Percentiles rank a stretch among this genome's conserved stretches.
phyloP scores from a whole-genome alignment of 441 rosid genomes.

The Erysimum cheiri region DNA sequence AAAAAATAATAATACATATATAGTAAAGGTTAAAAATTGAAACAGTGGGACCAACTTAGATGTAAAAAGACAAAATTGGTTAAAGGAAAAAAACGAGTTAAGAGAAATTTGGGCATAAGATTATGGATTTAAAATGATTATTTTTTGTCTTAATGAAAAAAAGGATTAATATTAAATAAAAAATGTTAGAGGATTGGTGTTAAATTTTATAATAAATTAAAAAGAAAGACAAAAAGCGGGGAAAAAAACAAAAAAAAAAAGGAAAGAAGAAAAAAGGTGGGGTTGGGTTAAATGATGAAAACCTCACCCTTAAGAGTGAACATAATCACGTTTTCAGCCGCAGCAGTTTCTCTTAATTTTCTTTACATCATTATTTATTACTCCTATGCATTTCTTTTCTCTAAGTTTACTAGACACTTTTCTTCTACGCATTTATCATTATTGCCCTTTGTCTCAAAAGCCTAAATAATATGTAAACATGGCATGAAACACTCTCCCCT shows the following conservation, averaged over 20 bases:
- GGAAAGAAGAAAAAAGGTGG: not conserved
- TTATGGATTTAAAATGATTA: not conserved
- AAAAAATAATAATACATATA: not conserved
- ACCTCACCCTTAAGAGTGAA: slow-evolving; percentile 30
- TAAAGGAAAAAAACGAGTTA: slow-evolving; percentile 18
- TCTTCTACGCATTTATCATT: slow-evolving; percentile 52
- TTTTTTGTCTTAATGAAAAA: slow-evolving; percentile 5
- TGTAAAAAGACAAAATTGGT: slow-evolving; percentile 26
- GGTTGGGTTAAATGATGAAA: slow-evolving; percentile 38
- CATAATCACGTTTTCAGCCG: slow-evolving; percentile 47
- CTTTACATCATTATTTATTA: not conserved
- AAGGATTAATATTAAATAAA: not conserved
- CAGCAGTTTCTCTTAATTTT: slow-evolving; percentile 22
- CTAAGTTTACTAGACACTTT: slow-evolving; percentile 47
- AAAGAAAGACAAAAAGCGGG: not conserved
- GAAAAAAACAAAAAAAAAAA: not conserved
- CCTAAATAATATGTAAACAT: slow-evolving; percentile 47
- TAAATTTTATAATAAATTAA: slow-evolving; percentile 4
- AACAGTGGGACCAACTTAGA: slow-evolving; percentile 25
- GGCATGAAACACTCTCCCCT: slow-evolving; percentile 37
- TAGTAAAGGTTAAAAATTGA: slow-evolving; percentile 3
- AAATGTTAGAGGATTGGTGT: not conserved
- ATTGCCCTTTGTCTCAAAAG: slow-evolving; percentile 58
- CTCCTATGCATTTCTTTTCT: slow-evolving; percentile 25
- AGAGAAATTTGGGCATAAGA: not conserved